Percentiles rank a stretch among this genome's conserved stretches.
phyloP scores from a whole-genome alignment of 2,329 filamentous ascomycete genomes.

The Calonectria crousiana region DNA sequence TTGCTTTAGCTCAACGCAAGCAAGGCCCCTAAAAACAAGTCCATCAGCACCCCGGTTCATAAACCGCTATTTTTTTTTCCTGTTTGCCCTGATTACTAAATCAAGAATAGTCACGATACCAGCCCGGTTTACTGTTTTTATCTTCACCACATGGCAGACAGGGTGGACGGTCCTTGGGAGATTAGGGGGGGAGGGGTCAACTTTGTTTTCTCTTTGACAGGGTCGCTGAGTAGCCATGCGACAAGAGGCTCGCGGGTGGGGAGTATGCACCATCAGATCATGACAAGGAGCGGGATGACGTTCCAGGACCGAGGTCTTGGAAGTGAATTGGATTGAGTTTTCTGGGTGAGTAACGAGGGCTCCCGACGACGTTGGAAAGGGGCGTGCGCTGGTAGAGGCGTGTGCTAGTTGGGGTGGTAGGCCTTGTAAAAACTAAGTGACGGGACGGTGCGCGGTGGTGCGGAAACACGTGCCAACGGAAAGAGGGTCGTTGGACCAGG shows the following conservation, averaged over 20 bases:
- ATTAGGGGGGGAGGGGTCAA: not conserved
- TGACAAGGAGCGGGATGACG: conserved; percentile 14
- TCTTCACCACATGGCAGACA: not conserved
- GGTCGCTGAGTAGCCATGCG: not conserved
- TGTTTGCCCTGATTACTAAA: conserved; percentile 1
- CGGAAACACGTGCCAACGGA: conserved; percentile 10
- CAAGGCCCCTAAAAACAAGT: not conserved
- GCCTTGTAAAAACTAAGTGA: not conserved
- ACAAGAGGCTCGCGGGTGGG: not conserved
- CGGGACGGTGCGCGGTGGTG: conserved; percentile 18
- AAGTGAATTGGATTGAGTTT: conserved; percentile 11
- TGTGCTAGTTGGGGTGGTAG: not conserved
- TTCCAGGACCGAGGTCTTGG: conserved; percentile 23
- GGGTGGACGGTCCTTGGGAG: not conserved
- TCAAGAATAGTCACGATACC: not conserved
- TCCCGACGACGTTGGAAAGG: not conserved
- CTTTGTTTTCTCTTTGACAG: not conserved
- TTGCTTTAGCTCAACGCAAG: conserved; percentile 7
- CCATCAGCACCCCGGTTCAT: not conserved
- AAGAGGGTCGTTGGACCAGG: not conserved
- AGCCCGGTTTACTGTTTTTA: not conserved
- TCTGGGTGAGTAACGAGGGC: not conserved
- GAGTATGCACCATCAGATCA: conserved; percentile 7
- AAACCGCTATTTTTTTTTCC: not conserved
- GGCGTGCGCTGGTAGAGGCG: not conserved